A percentile compares a stretch with the other conserved stretches of the same genome.
phyloP scores from a whole-genome alignment of 169 alveolate species.

The Plasmodium gonderi region DNA sequence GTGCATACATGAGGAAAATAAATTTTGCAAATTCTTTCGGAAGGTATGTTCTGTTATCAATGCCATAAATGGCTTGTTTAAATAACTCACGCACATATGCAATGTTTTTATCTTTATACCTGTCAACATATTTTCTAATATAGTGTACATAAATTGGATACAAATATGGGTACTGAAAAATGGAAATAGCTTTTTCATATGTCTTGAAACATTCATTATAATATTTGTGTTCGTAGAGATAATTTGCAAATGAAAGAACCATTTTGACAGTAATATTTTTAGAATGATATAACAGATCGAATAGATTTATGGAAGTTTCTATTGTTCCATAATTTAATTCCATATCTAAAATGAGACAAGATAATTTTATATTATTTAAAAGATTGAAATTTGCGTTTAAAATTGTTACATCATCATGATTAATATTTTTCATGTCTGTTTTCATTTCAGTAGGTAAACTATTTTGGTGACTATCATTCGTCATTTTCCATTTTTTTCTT shows the following conservation, averaged over 20 bases:
- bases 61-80: slow-evolving; percentile 80
- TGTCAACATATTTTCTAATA: slow-evolving; percentile 83
- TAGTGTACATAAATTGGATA: slow-evolving; percentile 90
- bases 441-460: background rate
- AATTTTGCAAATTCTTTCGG: slow-evolving; percentile 84
- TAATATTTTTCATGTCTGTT: background rate
- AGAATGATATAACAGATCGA: slow-evolving; percentile 75
- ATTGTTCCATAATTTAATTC: slow-evolving; percentile 68
- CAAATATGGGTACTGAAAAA: slow-evolving; percentile 89
- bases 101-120: slow-evolving; percentile 86
- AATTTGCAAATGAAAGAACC: slow-evolving; percentile 82
- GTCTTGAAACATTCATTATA: slow-evolving; percentile 89
- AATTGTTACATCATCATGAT: background rate
- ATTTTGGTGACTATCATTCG: too few species aligned
- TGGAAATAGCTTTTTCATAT: slow-evolving; percentile 88
- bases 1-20: slow-evolving; percentile 89
- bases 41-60: slow-evolving; percentile 34
- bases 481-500: background rate
- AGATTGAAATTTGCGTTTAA: background rate
- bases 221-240: slow-evolving; percentile 80
- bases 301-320: slow-evolving; percentile 29
- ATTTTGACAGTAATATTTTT: slow-evolving; percentile 84
- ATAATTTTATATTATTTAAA: slow-evolving; percentile 30
- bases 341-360: slow-evolving; percentile 46
- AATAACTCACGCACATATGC: slow-evolving; percentile 91